These are phyloP conservation scores for Penicillium expansum DNA, from an alignment of 2,329 filamentous ascomycete species.

Conservation along the genomic window DNA sequence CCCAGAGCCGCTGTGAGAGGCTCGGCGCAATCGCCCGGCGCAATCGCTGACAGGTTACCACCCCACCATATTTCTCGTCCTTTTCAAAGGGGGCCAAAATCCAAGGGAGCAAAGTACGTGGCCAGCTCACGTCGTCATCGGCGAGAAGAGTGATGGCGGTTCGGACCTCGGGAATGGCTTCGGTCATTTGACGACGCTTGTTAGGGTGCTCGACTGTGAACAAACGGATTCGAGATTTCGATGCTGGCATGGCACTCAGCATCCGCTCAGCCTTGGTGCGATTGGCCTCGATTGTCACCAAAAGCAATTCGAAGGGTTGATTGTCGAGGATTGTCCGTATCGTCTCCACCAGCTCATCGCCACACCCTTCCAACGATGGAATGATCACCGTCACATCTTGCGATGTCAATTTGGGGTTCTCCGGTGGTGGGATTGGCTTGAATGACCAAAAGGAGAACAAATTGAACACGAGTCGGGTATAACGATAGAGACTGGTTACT, in stretches of 20 bases:
- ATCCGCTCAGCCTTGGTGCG: constrained; percentile 65
- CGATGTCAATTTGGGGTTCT: constrained; percentile 73
- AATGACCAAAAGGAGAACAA: constrained; percentile 82
- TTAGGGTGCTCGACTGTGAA: constrained; percentile 82
- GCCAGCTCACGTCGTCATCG: constrained; percentile 95
- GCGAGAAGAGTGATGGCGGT: constrained; percentile 88
- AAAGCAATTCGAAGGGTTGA: constrained; percentile 66
- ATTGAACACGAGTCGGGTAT: constrained; percentile 80
- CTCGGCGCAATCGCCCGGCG: constrained; percentile 64
- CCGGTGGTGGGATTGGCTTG: constrained; percentile 77
- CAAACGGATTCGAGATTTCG: constrained; percentile 67
- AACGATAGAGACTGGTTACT: constrained; percentile 67
- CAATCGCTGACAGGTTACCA: constrained; percentile 87
- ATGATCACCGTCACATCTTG: constrained; percentile 92
- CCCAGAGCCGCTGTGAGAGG: constrained; percentile 66
- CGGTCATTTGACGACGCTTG: constrained; percentile 90
- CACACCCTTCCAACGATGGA: constrained; percentile 83
- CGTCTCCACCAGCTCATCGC: constrained; percentile 78
- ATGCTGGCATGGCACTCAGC: constrained; percentile 52
- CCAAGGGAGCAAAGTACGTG: constrained; percentile 80
- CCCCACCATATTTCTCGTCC: constrained; percentile 71
- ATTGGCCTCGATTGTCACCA: constrained; percentile 85
- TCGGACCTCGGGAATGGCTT: constrained; percentile 79
- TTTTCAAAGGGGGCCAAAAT: constrained; percentile 91
- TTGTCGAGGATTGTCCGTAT: constrained; percentile 58